Evolutionary conservation across 495 filamentous ascomycete species (phyloP), one percentile per base, ranked within the genome.

Genomic region (Aspergillus bertholletiae): DNA sequence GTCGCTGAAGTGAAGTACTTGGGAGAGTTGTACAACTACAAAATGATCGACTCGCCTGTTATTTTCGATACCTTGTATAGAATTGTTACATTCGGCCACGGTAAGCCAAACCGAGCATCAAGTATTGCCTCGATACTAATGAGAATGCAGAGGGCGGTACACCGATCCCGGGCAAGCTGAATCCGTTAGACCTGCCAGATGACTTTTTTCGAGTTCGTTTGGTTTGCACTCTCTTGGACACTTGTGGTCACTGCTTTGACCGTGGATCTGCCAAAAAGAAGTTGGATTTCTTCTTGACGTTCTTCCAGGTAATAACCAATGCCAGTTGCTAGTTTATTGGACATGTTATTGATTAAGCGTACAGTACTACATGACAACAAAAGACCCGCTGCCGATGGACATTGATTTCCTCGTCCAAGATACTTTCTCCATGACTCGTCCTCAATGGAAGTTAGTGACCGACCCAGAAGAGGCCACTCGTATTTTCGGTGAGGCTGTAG

Each of bases 401-500:
- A 86, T 97, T 49, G 94, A 99, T 57, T 99, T 97, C 71, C 86
- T 96, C 39, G 82, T 97, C 23, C 94, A 97, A 66, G 94, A 99
- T 70, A 93, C 89, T 1, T 97, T 87, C 69, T 81, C 86, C 18
- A 70, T 87, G 44, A 87, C 88, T 15, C 79, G 94, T 57, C 94
- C 95, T 13, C 88, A 96, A 68, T 97, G 92, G 94, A 92, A 92
- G 66, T 74, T 97, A 40, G 82, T 84, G 18, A 83, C 82, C 7
- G 88, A 88, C 53, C 64, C 92, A 11, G 87, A 96, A 50, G 92
- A 97, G 66, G 92, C 94, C 27, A 83, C 84, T 15, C 84, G 85
- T 49, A 80, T 87, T 7, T 97, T 99, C 69, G 85, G 90, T 60
- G 85, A 97, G 55, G 87, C 91, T 6, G 84, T 96, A 20, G 84